Evolutionary conservation across 2,329 filamentous ascomycete genomes (phyloP).

Genomic region (Pseudomassariella vexata): DNA sequence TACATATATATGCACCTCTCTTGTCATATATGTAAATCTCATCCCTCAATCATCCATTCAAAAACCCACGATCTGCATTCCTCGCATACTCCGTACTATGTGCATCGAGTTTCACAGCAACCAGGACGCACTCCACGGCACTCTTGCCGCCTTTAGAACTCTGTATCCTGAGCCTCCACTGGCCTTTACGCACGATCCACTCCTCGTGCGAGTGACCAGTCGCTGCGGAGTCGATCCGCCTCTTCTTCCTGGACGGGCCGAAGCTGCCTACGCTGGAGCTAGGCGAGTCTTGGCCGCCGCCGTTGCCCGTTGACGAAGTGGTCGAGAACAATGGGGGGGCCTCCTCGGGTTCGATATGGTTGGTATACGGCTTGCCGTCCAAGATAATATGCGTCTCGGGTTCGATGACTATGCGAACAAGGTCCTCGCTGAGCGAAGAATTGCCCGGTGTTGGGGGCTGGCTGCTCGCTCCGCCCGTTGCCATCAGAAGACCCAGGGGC

Average conservation of each 20-base stretch:
- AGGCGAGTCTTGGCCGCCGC: slow-evolving; percentile 25
- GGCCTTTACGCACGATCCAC: slow-evolving; percentile 63
- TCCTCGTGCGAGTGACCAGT: slow-evolving; percentile 25
- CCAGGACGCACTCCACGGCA: slow-evolving; percentile 63
- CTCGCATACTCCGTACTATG: slow-evolving; percentile 59
- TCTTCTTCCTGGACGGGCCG: slow-evolving; percentile 38
- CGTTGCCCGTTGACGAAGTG: slow-evolving; percentile 25
- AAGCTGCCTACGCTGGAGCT: slow-evolving; percentile 18
- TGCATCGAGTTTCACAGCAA: slow-evolving; percentile 72
- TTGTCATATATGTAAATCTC: too few species aligned
- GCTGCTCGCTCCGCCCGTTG: slow-evolving; percentile 53
- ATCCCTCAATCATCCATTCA: slow-evolving; percentile 30
- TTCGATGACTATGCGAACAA: slow-evolving; percentile 60
- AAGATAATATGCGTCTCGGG: slow-evolving; percentile 52
- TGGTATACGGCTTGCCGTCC: slow-evolving; percentile 45
- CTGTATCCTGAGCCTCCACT: slow-evolving; percentile 68
- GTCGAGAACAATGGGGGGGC: slow-evolving; percentile 21
- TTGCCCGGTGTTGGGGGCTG: slow-evolving; percentile 63
- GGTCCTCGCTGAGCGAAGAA: slow-evolving; percentile 63
- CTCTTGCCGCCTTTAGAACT: slow-evolving; percentile 40
- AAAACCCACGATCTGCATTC: slow-evolving; percentile 61
- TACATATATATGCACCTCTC: too few species aligned
- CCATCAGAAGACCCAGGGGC: slow-evolving; percentile 62
- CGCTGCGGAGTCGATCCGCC: slow-evolving; percentile 30
- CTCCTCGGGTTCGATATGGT: slow-evolving; percentile 21